Conservation (phyloP, 352 stramenopile genomes). For the Phytophthora cactorum region DNA sequence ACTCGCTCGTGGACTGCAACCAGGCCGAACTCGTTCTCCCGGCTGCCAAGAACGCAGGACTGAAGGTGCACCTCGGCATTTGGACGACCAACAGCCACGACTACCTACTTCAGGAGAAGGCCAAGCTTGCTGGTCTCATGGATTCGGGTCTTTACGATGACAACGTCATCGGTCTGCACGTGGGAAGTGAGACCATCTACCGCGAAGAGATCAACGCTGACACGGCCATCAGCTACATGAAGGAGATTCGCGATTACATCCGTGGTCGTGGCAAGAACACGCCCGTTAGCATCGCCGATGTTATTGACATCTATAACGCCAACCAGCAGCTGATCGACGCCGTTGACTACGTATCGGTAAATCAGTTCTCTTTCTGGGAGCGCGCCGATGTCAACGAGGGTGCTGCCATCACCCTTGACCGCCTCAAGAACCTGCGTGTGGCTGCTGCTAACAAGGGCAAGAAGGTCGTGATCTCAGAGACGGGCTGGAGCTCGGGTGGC, state of each 20-base stretch:
- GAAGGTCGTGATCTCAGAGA: slow-evolving; percentile 66
- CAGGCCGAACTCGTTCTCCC: slow-evolving; percentile 53
- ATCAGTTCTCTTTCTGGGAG: slow-evolving; percentile 87
- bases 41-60: slow-evolving; percentile 46
- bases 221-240: slow-evolving; percentile 65
- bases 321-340: slow-evolving; percentile 63
- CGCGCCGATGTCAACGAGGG: slow-evolving; percentile 53
- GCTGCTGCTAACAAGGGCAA: slow-evolving; percentile 57
- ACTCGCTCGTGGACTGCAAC: slow-evolving; percentile 66
- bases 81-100: slow-evolving; percentile 54
- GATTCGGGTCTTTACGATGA: slow-evolving; percentile 46
- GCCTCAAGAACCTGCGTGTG: slow-evolving; percentile 53
- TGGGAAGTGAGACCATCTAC: slow-evolving; percentile 79
- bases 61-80: slow-evolving; percentile 70
- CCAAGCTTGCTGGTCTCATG: slow-evolving; percentile 49
- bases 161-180: slow-evolving; percentile 59
- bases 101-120: slow-evolving; percentile 54
- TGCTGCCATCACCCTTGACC: slow-evolving; percentile 54
- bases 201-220: slow-evolving; percentile 54
- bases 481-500: slow-evolving; percentile 66
- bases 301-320: slow-evolving; percentile 73
- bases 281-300: slow-evolving; percentile 74
- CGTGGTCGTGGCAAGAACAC: slow-evolving; percentile 46
- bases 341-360: slow-evolving; percentile 74
- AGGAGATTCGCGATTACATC: slow-evolving; percentile 63